These are phyloP conservation scores for Fusarium chuoi DNA, from an alignment of 2,329 filamentous ascomycete genomes.

Conservation along the genomic window DNA sequence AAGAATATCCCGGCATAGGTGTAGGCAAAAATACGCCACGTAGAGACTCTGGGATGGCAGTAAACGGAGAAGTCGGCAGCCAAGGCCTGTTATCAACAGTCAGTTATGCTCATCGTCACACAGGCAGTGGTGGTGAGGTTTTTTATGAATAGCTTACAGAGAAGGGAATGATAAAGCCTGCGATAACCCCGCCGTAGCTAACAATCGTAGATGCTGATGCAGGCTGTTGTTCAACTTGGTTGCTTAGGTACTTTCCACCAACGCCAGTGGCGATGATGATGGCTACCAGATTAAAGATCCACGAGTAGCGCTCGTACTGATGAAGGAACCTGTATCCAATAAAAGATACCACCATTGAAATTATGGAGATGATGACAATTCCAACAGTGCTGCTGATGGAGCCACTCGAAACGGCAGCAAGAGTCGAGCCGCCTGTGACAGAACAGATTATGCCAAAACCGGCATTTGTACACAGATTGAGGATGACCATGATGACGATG, in stretches of 20 bases:
- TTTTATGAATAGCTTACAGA: neutral
- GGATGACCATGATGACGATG: neutral
- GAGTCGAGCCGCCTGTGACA: neutral
- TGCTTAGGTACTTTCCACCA: neutral
- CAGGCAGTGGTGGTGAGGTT: fast-evolving
- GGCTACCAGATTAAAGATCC: neutral
- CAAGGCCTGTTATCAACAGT: neutral
- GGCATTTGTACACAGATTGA: neutral
- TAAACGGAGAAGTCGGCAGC: neutral
- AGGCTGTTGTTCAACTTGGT: neutral
- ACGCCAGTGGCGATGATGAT: neutral
- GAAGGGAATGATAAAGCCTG: neutral
- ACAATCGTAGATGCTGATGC: neutral
- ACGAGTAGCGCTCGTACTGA: neutral
- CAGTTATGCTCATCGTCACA: neutral
- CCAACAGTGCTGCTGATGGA: neutral
- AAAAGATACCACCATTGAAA: neutral
- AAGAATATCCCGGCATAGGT: neutral
- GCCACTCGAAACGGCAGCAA: neutral
- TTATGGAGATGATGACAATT: neutral
- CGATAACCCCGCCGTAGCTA: neutral
- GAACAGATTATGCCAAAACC: neutral
- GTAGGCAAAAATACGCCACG: neutral
- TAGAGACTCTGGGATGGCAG: neutral
- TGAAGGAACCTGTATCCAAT: neutral